Conservation (phyloP, 148 eudicot genomes). For the Euryodendron excelsum region DNA sequence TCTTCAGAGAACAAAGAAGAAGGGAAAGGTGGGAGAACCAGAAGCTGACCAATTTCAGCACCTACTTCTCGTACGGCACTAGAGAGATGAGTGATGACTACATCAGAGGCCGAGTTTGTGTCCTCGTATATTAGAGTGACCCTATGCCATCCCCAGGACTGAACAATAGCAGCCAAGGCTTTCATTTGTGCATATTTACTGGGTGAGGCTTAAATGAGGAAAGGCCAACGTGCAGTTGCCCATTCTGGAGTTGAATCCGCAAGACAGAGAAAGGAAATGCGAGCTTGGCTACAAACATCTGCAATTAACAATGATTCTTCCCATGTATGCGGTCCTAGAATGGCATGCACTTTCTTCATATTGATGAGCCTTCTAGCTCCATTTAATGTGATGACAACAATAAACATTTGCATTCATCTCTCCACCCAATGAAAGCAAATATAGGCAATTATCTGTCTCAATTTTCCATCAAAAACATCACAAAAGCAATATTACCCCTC, state of each 20-base stretch:
- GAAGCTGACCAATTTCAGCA: slow-evolving; percentile 2
- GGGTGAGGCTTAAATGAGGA: slow-evolving; percentile 25
- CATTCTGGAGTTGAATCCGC: slow-evolving; percentile 15
- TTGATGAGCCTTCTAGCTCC: background rate
- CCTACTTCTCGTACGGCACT: slow-evolving; percentile 11
- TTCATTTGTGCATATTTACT: slow-evolving; percentile 13
- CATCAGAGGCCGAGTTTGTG: background rate
- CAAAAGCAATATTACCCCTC: too few species aligned
- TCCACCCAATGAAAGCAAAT: too few species aligned
- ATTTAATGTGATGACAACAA: too few species aligned
- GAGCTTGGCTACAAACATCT: background rate
- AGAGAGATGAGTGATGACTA: slow-evolving; percentile 12
- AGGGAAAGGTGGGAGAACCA: slow-evolving; percentile 15
- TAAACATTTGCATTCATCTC: too few species aligned
- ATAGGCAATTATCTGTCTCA: too few species aligned
- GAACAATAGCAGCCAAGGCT: slow-evolving; percentile 23
- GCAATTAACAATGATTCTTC: slow-evolving; percentile 17
- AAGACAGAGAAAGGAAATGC: slow-evolving; percentile 19
- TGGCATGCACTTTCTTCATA: background rate
- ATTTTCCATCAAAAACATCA: too few species aligned
- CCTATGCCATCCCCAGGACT: slow-evolving; percentile 16
- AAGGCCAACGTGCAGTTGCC: slow-evolving; percentile 24
- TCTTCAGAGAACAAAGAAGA: background rate
- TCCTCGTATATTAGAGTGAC: slow-evolving; percentile 27
- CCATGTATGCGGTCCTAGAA: background rate